Evolutionary conservation across 2,329 filamentous ascomycete species (phyloP).

Genomic region (Penicillium aurantiogriseum): DNA sequence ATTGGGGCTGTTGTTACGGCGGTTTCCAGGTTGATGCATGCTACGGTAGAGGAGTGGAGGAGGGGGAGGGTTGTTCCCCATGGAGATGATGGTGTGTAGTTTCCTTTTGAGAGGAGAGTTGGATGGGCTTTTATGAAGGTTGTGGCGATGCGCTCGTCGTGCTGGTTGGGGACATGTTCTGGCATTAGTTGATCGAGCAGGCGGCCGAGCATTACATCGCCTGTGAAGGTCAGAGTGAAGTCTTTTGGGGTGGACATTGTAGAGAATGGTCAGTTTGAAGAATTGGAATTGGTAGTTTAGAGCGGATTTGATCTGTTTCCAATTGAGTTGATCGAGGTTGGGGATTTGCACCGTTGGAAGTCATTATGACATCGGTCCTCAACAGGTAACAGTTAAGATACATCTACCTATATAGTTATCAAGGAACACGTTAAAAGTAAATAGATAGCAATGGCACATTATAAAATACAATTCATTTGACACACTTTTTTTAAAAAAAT

Average conservation of each 20-base stretch:
- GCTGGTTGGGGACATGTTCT: slow-evolving; percentile 30
- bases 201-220: slow-evolving; percentile 46
- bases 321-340: background rate
- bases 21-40: slow-evolving; percentile 44
- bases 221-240: slow-evolving; percentile 35
- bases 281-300: background rate
- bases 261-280: background rate
- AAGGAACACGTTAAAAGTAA: background rate
- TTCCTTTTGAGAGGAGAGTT: slow-evolving; percentile 13
- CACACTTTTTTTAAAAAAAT: slow-evolving; percentile 1
- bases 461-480: slow-evolving; percentile 10
- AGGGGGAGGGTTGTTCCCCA: slow-evolving; percentile 39
- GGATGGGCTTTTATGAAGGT: slow-evolving; percentile 21
- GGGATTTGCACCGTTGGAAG: background rate
- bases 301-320: background rate
- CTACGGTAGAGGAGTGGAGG: slow-evolving; percentile 33
- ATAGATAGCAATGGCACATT: slow-evolving; percentile 1
- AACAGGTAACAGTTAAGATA: background rate
- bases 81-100: slow-evolving; percentile 23
- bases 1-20: slow-evolving; percentile 32
- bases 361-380: slow-evolving; percentile 1
- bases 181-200: slow-evolving; percentile 43
- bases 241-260: slow-evolving; percentile 4
- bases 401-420: background rate
- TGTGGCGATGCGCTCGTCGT: slow-evolving; percentile 23